Evolutionary conservation across 2,329 filamentous ascomycete genomes (phyloP), one percentile per base, ranked within the genome.

Genomic region (Neofusicoccum umdonicola): DNA sequence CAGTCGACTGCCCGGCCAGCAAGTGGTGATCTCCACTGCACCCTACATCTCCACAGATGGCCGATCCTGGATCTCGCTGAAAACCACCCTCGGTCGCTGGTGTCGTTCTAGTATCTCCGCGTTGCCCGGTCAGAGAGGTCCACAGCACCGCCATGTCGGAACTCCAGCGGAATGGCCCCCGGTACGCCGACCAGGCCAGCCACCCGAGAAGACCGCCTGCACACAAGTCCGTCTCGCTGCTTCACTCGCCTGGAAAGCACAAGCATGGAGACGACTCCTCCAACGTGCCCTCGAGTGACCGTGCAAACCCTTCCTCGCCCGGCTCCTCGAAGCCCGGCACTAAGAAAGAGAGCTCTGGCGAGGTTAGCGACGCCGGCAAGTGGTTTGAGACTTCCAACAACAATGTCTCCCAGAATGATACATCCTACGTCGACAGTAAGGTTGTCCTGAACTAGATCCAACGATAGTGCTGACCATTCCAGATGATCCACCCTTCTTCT

Each of bases 331-430:
- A 68, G 39, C 64, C 72, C 22, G 48, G 66, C 39, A 68, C 70
- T 66, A 67, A 76, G 72, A 78, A 78, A 68, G 69, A 76, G 63
- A 82, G 79, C 66, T 83, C 81, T 0, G 80, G 80, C 15, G 81
- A 83, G 71, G 83, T 81, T 71, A 83, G 81, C 68, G 82, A 83
- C 67, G 81, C 80, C 2, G 81, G 82, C 19, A 78, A 78, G 52
- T 84, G 82, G 82, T 84, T 84, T 60, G 80, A 84, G 52, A 78
- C 76, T 47, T 81, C 78, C 42, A 84, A 84, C 74, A 81, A 82
- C 70, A 77, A 81, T 37, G 78, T 80, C 13, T 70, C 70, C 17
- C 77, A 77, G 57, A 74, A 71, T 62, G 22, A n/a, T 31, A 39
- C 50, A 3, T 48, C 34, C 15, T 64, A 41, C 51, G 44, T 63